Conservation (phyloP, 257 asterid species). For the Solanum etuberosum region DNA sequence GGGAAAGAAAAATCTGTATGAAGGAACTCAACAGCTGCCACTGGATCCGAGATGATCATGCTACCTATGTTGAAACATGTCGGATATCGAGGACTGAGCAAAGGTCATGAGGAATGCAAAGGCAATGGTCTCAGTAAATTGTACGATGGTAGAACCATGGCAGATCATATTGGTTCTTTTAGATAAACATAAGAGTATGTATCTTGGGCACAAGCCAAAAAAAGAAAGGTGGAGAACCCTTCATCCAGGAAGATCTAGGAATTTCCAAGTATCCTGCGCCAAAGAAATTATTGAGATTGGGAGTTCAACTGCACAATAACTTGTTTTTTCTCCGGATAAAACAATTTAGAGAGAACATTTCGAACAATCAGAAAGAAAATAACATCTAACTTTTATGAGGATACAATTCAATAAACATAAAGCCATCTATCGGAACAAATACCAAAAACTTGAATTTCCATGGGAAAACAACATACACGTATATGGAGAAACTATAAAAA, state of each 20-base stretch:
- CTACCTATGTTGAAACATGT: slow-evolving; percentile 80
- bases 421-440: neutral
- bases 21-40: slow-evolving; percentile 91
- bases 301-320: slow-evolving; percentile 38
- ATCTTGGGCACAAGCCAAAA: slow-evolving; percentile 82
- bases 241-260: slow-evolving; percentile 89
- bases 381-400: slow-evolving; percentile 2
- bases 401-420: neutral
- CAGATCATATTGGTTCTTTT: slow-evolving; percentile 87
- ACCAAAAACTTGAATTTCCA: neutral
- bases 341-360: slow-evolving; percentile 15
- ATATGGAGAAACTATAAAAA: neutral
- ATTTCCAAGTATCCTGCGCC: slow-evolving; percentile 97
- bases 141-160: slow-evolving; percentile 74
- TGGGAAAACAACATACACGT: neutral
- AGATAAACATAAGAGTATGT: slow-evolving; percentile 73
- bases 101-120: slow-evolving; percentile 90
- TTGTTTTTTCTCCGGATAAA: slow-evolving; percentile 19
- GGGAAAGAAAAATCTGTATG: slow-evolving; percentile 23
- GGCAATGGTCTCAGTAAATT: slow-evolving; percentile 85
- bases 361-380: neutral
- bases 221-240: slow-evolving; percentile 84
- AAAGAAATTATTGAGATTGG: slow-evolving; percentile 91
- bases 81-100: slow-evolving; percentile 78
- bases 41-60: slow-evolving; percentile 86